These are phyloP conservation scores for thale cress (Arabidopsis thaliana) DNA, from an alignment of 345 rosid species.

Conservation along the genomic window DNA sequence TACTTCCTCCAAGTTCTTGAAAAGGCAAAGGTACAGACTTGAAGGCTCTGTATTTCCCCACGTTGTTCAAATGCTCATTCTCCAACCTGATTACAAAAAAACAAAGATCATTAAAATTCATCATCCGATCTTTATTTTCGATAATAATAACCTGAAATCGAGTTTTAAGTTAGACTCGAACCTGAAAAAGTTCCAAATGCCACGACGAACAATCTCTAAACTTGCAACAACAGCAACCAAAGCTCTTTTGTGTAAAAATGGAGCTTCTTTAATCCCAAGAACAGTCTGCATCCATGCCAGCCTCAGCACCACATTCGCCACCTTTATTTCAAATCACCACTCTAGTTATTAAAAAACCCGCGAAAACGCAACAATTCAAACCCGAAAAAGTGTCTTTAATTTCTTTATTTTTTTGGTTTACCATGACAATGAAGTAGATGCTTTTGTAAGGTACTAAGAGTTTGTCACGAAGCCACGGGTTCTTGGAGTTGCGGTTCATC, in stretches of 20 bases:
- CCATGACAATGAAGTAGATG: constrained; percentile 77
- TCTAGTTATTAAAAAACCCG: background rate
- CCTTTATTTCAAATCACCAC: constrained; percentile 49
- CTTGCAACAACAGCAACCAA: constrained; percentile 59
- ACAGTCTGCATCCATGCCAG: constrained; percentile 84
- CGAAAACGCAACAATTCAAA: background rate
- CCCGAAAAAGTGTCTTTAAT: background rate
- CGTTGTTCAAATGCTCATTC: constrained; percentile 86
- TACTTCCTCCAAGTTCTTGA: constrained; percentile 47
- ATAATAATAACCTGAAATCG: background rate
- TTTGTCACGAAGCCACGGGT: constrained; percentile 87
- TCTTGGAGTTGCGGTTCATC: constrained; percentile 56
- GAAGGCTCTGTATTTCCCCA: constrained; percentile 81
- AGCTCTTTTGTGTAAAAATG: constrained; percentile 62
- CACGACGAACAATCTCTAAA: constrained; percentile 82
- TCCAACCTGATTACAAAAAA: constrained; percentile 59
- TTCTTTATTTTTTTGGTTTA: constrained; percentile 29
- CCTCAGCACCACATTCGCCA: constrained; percentile 65
- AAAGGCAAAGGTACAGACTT: constrained; percentile 83
- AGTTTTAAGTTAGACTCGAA: constrained; percentile 18
- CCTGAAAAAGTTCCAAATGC: constrained; percentile 95
- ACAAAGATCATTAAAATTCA: background rate
- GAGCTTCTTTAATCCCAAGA: constrained; percentile 59
- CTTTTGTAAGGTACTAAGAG: constrained; percentile 58
- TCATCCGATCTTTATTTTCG: background rate